Conservation (phyloP, 768 basidiomycete species). For the Mycena leptocephala region DNA sequence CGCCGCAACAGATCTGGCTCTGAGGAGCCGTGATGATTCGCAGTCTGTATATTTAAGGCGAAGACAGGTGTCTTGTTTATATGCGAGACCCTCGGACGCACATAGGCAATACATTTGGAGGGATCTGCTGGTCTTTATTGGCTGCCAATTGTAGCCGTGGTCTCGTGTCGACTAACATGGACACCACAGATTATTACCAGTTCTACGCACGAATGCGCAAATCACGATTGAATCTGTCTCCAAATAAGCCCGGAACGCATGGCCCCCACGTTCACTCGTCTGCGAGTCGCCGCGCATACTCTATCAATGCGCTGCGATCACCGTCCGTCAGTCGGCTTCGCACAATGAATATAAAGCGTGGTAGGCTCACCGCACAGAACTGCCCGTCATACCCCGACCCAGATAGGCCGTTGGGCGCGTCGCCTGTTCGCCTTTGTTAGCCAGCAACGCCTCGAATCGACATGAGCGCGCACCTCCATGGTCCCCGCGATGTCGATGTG, state of each 20-base stretch:
- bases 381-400: slow-evolving; percentile 51
- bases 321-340: neutral
- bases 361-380: slow-evolving; percentile 24
- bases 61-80: no score
- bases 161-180: no score
- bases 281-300: slow-evolving; percentile 30
- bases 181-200: no score
- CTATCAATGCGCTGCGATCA: slow-evolving; percentile 10
- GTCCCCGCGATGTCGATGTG: slow-evolving; percentile 89
- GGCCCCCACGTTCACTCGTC: neutral
- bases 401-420: slow-evolving; percentile 40
- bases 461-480: slow-evolving; percentile 72
- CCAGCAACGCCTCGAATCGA: neutral
- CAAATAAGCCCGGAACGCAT: no score
- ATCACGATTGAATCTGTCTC: no score
- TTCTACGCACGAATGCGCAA: no score
- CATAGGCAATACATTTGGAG: no score
- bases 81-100: no score
- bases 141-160: no score
- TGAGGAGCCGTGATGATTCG: neutral
- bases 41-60: no score
- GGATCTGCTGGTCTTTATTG: no score
- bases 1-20: neutral
- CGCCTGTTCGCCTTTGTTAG: neutral
- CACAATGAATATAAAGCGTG: neutral